Percentiles rank a stretch among this genome's conserved stretches.
These are phyloP conservation scores for Combretum micranthum DNA, from an alignment of 345 rosid genomes.

Conservation along the genomic window DNA sequence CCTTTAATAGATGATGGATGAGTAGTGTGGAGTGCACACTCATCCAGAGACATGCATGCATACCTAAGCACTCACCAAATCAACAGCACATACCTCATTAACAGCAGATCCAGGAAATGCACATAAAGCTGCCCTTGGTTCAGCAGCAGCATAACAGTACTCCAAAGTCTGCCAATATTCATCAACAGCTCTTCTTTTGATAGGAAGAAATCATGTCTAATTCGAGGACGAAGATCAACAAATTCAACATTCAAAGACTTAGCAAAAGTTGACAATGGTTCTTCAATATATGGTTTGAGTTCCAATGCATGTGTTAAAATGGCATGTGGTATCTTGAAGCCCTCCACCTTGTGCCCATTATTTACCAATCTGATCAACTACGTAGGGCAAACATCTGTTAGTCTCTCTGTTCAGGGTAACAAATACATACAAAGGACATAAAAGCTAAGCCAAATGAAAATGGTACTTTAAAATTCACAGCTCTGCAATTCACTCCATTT, in stretches of 20 bases:
- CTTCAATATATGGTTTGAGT: slow-evolving; percentile 90
- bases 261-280: slow-evolving; percentile 51
- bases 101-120: slow-evolving; percentile 95
- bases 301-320: slow-evolving; percentile 68
- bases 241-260: slow-evolving; percentile 36
- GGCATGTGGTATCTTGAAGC: slow-evolving; percentile 40
- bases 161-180: slow-evolving; percentile 94
- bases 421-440: background rate
- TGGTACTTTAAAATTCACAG: too few relatives aligned
- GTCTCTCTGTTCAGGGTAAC: slow-evolving; percentile 2
- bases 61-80: too few relatives aligned
- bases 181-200: slow-evolving; percentile 71
- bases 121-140: slow-evolving; percentile 67
- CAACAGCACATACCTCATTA: slow-evolving; percentile 49
- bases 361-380: slow-evolving; percentile 77
- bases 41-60: too few relatives aligned
- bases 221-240: slow-evolving; percentile 85
- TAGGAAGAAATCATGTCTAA: slow-evolving; percentile 79
- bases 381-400: slow-evolving; percentile 20
- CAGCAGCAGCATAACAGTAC: slow-evolving; percentile 91
- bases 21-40: too few relatives aligned
- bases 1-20: background rate
- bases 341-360: slow-evolving; percentile 40
- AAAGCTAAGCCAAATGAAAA: background rate
- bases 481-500: too few relatives aligned